Evolutionary conservation across 177 flowering plant species (phyloP), one percentile per base, ranked within the genome.

Genomic region (Vitis hybrid): DNA sequence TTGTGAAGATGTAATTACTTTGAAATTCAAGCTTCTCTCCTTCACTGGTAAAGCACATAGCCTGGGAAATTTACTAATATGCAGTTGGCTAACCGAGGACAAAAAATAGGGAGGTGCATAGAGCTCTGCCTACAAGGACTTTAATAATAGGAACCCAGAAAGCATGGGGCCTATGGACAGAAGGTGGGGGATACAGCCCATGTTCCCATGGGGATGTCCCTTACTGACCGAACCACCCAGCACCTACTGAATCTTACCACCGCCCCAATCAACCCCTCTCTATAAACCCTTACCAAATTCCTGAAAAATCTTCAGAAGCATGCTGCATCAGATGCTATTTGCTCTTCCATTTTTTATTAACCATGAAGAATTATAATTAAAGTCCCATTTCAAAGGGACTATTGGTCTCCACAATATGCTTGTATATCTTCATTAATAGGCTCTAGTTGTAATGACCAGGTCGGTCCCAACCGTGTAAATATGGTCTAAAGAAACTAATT

Each of bases 201-300:
- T 13, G 19, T 45, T 70, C 79, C 48, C 71, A 73, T 78, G 84
- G 77, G 58, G 19, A 21, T 75, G 83, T 79, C 72, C 65, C 83
- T 80, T 21, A 75, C 75, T 56, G 18, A 77, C 80, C 80, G 67
- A 73, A 75, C 83, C 72, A 10, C 1, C 19, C 51, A 11, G 49
- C 19, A 11, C 60, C 45, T 19, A 57, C 66, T 66, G 22, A 65
- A 68, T 58, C 11, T 68, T 18, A 10, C 49, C 22, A 31, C 7
- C 52, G 18, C 45, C 2, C 31, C 18, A 55, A 0, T 55, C n/a
- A 13, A 7, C 16, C 18, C 18, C 57, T 15, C 57, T 55, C 21
- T 16, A 13, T 16, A 29, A 29, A 29, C 0, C 31, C 31, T 29
- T 29, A 29, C 31, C 31, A 0, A 55, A 55, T 16, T 55, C 65